Base-by-base conservation (phyloP, 176 grass and related monocot species). In the Zoysia pacifica region DNA sequence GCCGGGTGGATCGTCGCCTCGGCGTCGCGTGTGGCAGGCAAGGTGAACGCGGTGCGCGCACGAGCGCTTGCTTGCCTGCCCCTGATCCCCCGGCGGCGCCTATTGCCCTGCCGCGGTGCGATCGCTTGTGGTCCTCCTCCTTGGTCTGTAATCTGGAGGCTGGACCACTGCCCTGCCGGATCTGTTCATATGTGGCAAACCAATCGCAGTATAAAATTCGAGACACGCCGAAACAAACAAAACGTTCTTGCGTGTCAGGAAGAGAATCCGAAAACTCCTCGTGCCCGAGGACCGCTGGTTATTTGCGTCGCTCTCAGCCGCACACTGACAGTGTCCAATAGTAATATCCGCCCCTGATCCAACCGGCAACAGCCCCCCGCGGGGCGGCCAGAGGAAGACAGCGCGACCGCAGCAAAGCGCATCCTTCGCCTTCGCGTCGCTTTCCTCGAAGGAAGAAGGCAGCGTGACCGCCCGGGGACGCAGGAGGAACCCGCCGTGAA, bases 401-500 rank as follows among this genome's bases (percentile, higher is more conserved):
- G 39, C 47, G 72, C 37, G 84, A 65, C 28, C 28, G 28, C 28
- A 28, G 28, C 28, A 28, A 28, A 28, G 28, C 28, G 28, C 28
- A 0, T 28, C 0, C 28, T 28, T 28, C 77, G 75, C 79, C 74
- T 82, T 70, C 43, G 60, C 80, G 49, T 50, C 43, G 70, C 63
- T 88, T 84, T 84, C 81, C 81, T 44, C 46, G 66, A 7, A 62
- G 50, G 50, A 12, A 52, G 49, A 3, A 58, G 18, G 55, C 18
- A 16, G 73, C 76, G 67, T 87, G 79, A 42, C 67, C 58, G 58
- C 73, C 45, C 28, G 28, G 8, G 45, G 45, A 5, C 45, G 45
- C 45, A 3, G 28, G 6, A 45, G 44, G 86, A 69, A 84, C 46
- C 63, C 70, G 54, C 77, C 86, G 86, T 69, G 86, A 88, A 84